phyloP scores from a whole-genome alignment of 2,329 filamentous ascomycete species.

The Fusarium pseudocircinatum region DNA sequence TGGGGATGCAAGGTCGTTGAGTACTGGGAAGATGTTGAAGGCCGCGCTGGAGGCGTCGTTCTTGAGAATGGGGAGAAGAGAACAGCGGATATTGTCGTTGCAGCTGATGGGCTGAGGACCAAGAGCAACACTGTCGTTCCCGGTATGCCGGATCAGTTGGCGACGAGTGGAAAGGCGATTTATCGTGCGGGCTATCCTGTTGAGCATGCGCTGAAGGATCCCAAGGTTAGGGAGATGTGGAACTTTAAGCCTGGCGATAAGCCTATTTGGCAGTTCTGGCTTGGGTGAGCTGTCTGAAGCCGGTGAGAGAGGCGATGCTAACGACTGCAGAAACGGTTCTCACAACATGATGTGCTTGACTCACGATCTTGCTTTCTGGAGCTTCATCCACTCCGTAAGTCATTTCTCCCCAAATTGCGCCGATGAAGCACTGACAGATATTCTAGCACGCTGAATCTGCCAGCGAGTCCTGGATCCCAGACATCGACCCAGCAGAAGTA shows the following conservation, averaged over 20 bases:
- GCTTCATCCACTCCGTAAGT: constrained; percentile 28
- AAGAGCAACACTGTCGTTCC: constrained; percentile 25
- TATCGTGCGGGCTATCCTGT: constrained; percentile 23
- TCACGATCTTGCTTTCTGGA: constrained; percentile 25
- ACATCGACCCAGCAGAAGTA: constrained; percentile 22
- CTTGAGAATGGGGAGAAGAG: constrained; percentile 28
- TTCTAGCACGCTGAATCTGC: constrained; percentile 16
- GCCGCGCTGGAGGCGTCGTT: constrained; percentile 8
- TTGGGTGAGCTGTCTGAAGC: not conserved
- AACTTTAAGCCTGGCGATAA: constrained; percentile 15
- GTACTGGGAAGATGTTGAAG: constrained; percentile 26
- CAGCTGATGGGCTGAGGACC: constrained; percentile 13
- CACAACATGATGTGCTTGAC: constrained; percentile 26
- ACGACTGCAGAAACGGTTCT: constrained; percentile 8
- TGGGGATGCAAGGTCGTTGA: constrained; percentile 27
- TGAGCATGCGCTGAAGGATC: constrained; percentile 21
- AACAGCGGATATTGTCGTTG: constrained; percentile 23
- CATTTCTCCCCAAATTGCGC: rapidly evolving
- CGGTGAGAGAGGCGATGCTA: rapidly evolving
- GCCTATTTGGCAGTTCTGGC: constrained; percentile 29
- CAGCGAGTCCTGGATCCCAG: constrained; percentile 25
- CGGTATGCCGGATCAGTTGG: constrained; percentile 11
- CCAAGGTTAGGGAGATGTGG: constrained; percentile 26
- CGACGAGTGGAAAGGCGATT: constrained; percentile 22
- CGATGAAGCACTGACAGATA: rapidly evolving